Evolutionary conservation across 148 eudicot species (phyloP).

Genomic region (Vaccinium macrocarpon): DNA sequence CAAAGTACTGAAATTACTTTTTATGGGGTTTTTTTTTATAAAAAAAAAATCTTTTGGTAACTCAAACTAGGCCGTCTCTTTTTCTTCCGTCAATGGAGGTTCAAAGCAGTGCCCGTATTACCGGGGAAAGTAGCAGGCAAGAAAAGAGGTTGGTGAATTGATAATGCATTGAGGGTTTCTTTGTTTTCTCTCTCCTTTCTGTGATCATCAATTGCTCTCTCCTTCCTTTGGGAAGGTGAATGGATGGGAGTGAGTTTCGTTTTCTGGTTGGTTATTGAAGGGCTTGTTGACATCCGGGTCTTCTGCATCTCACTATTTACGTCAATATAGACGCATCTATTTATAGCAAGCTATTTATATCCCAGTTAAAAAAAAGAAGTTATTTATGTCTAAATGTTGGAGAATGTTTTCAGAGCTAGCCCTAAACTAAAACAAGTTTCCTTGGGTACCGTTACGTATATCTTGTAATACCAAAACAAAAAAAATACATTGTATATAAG

Average conservation of each 20-base stretch:
- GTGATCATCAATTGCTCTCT: background rate
- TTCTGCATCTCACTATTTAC: constrained; percentile 4
- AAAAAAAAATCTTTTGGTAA: background rate
- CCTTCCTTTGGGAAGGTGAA: background rate
- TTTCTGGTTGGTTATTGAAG: background rate
- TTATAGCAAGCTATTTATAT: background rate
- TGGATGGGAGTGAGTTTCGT: constrained; percentile 11
- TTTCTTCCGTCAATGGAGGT: constrained; percentile 1
- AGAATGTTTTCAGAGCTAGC: no score
- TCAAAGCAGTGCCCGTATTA: constrained; percentile 6
- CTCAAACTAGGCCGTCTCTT: constrained; percentile 2
- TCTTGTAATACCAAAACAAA: no score
- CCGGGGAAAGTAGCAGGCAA: background rate
- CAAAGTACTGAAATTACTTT: background rate
- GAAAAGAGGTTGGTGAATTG: background rate
- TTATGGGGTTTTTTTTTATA: background rate
- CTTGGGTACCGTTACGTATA: no score
- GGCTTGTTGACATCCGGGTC: background rate
- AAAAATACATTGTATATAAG: no score
- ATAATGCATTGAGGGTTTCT: background rate
- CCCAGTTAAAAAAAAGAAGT: no score
- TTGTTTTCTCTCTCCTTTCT: background rate
- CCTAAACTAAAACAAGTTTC: no score
- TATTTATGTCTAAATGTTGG: no score
- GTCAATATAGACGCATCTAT: background rate